Evolutionary conservation across 2,329 filamentous ascomycete species (phyloP), one percentile per base, ranked within the genome.

Genomic region (Beauveria varroae): DNA sequence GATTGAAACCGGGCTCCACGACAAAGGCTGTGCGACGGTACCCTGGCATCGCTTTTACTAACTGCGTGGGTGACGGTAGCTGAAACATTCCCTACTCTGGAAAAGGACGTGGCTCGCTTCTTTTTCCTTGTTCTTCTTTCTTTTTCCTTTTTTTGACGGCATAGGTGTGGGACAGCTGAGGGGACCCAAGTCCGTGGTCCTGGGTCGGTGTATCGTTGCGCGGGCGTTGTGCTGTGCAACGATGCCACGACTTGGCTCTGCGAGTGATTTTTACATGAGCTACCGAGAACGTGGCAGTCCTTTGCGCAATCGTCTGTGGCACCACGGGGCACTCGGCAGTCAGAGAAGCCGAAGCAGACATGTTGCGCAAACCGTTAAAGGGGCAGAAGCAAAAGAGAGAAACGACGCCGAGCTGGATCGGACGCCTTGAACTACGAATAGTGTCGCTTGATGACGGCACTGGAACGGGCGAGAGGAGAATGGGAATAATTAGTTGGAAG

Each of bases 141-240:
- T 16, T 22, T 22, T 3, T 28, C 8, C 28, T 30, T 9, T 50
- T 34, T 18, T 51, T 34, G 18, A 51, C 49, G 49, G n/a, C 18
- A 18, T n/a, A 8, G 49, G 18, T 43, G 18, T 18, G 16, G 16
- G 26, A 18, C 24, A 14, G 52, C 24, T 57, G 54, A 57, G 34
- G 41, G 18, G 9, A 43, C 46, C 47, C 47, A 22, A 22, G 12
- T 52, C 57, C 57, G 47, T 37, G 57, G 57, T 52, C 37, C 47
- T 52, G 57, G 57, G 57, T 59, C 47, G n/a, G 57, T 59, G 57
- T 44, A 59, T 28, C 37, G 47, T 59, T 44, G 24, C 24, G n/a
- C 47, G 40, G 30, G 24, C 44, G 28, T 24, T 30, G 22, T 52
- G 37, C 9, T 28, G 56, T 59, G 26, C 2, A 8, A 52, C 47